Evolutionary conservation across 176 grass and related monocot genomes (phyloP).

Genomic region (Melocanna baccifera): DNA sequence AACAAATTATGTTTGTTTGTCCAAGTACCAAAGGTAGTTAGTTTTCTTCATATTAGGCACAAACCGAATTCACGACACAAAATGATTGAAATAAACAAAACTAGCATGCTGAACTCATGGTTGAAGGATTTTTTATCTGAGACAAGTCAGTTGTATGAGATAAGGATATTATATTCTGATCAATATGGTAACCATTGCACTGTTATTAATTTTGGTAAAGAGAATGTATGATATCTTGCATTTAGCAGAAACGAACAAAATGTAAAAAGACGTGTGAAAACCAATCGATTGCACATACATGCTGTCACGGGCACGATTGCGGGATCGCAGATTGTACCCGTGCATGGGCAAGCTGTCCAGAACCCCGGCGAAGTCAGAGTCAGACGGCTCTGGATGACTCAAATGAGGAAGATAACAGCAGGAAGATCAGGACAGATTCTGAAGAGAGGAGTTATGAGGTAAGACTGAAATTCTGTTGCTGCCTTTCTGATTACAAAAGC

Average conservation of each 20-base stretch:
- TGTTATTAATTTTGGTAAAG: background rate
- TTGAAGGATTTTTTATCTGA: background rate
- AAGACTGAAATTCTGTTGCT: too few species aligned
- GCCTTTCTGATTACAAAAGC: too few species aligned
- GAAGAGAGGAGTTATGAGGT: too few species aligned
- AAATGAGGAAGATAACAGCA: too few species aligned
- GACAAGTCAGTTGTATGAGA: background rate
- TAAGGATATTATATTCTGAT: background rate
- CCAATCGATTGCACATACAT: background rate
- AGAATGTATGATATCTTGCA: background rate
- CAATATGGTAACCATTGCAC: background rate
- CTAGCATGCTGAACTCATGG: background rate
- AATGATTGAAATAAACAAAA: background rate
- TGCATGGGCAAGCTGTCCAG: too few species aligned
- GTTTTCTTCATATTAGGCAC: constrained; percentile 21
- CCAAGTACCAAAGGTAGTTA: background rate
- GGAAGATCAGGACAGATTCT: too few species aligned
- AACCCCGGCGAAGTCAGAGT: too few species aligned
- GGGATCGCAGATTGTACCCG: too few species aligned
- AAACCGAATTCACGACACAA: background rate
- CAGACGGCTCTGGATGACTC: too few species aligned
- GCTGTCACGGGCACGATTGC: too few species aligned
- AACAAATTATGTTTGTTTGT: background rate
- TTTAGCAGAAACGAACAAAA: background rate
- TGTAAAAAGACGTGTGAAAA: background rate